Conservation (phyloP, 2,329 filamentous ascomycete species). For the Myotisia sp. region DNA sequence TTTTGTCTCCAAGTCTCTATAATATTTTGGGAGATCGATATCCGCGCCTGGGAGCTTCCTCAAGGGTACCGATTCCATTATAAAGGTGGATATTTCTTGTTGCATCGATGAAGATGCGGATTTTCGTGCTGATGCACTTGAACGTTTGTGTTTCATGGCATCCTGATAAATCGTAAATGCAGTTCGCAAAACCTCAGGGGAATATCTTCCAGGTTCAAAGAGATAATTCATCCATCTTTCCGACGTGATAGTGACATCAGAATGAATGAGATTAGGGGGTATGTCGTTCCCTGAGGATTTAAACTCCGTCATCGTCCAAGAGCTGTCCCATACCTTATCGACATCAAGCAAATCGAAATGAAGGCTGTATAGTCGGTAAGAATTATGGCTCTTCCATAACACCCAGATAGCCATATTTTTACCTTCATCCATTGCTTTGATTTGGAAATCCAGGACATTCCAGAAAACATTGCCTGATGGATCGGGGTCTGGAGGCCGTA, state of each 20-base stretch:
- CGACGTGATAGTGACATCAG: constrained; percentile 54
- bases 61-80: constrained; percentile 55
- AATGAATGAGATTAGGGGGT: constrained; percentile 45
- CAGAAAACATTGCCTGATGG: constrained; percentile 58
- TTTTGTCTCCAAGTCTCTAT: constrained; percentile 59
- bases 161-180: constrained; percentile 70
- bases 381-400: constrained; percentile 72
- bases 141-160: constrained; percentile 33
- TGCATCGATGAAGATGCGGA: constrained; percentile 46
- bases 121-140: constrained; percentile 10
- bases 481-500: constrained; percentile 51
- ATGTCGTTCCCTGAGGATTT: constrained; percentile 42
- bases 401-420: constrained; percentile 54
- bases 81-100: constrained; percentile 59
- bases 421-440: constrained; percentile 42
- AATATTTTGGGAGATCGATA: constrained; percentile 63
- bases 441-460: constrained; percentile 63
- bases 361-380: constrained; percentile 59
- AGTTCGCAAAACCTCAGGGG: constrained; percentile 64
- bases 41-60: constrained; percentile 45
- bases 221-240: constrained; percentile 81
- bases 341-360: constrained; percentile 56
- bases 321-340: constrained; percentile 46
- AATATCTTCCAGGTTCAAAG: constrained; percentile 70
- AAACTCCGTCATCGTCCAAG: constrained; percentile 56